Base-by-base conservation (phyloP, 2,329 filamentous ascomycete genomes). In the Exutisphaerella laricina region DNA sequence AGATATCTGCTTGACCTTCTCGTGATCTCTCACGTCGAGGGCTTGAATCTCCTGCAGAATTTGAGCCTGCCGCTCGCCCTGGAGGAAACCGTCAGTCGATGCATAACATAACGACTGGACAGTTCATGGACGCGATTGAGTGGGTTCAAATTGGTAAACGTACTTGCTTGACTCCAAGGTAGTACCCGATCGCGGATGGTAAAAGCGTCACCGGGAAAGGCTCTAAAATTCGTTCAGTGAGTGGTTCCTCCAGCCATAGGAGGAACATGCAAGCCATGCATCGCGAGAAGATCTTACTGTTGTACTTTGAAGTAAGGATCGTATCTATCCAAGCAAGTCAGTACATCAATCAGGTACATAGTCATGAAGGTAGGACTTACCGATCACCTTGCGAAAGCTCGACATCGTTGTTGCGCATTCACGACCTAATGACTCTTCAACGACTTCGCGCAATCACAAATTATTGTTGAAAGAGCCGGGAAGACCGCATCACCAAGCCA, bases 191-290 rank as follows among this genome's bases (percentile, higher is more conserved):
- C 1, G 58, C 57, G 6, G 58, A 60, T 7, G 58, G 58, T 3
- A 61, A 28, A 12, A 61, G 28, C 0, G 58, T 61, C 8, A 61
- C 58, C 0, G 58, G 58, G 29, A 61, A 61, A 2, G 58, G 58
- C 40, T 61, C n/a, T n/a, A n/a, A n/a, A n/a, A n/a, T n/a, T 59
- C 50, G 59, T 60, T n/a, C n/a, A n/a, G 38, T 41, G 25, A 28
- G n/a, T 28, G 25, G 7, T 7, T 28, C 25, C 7, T n/a, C n/a
- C n/a, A n/a, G 25, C n/a, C 25, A 7, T 28, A 28, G 25, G 25
- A 28, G n/a, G 25, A 28, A n/a, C 25, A 7, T 28, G 25, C n/a
- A 28, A n/a, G n/a, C n/a, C n/a, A n/a, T n/a, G n/a, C n/a, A n/a
- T n/a, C n/a, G n/a, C n/a, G n/a, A n/a, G n/a, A n/a, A n/a, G n/a